Evolutionary conservation across 176 grass and related monocot species (phyloP), one percentile per base, ranked within the genome.

Genomic region (Paspalum vaginatum): DNA sequence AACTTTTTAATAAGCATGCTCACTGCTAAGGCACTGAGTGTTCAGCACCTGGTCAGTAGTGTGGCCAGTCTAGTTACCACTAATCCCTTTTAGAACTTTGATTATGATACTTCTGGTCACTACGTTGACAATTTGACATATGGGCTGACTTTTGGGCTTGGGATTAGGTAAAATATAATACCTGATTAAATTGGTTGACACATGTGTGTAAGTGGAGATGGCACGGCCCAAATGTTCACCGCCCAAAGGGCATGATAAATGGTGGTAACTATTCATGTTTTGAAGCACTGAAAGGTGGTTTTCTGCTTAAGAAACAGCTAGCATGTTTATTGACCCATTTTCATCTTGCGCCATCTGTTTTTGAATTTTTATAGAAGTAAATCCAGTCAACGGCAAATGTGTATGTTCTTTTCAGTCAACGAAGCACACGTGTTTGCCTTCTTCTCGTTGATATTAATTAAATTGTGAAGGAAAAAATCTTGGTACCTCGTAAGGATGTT

Each of bases 161-260:
- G n/a, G 41, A 69, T 78, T 53, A 76, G 61, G 32, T 76, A 56
- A 69, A 81, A 46, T 57, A 68, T 75, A 80, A n/a, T 75, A 51
- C 15, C 74, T 9, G 53, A 25, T 69, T 40, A n/a, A 61, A 51
- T 43, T 41, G 62, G 85, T 86, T 87, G 78, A 81, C 85, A 21
- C n/a, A 48, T 22, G n/a, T 8, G 27, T 54, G 43, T 51, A 44
- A 87, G 78, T 81, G 78, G 62, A 69, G 78, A 69, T 81, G 52
- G 70, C 69, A 87, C 85, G 52, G 45, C 6, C 61, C 32, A 75
- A 76, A 51, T 69, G 62, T 70, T 71, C 81, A 87, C n/a, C 52
- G 27, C 44, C n/a, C 32, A 81, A 77, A 74, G 41, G 50, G 14
- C 61, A 58, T 25, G 42, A 51, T 81, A 78, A 75, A 69, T 76